Evolutionary conservation across 352 stramenopile species (phyloP).

Genomic region (Phytophthora vignae): DNA sequence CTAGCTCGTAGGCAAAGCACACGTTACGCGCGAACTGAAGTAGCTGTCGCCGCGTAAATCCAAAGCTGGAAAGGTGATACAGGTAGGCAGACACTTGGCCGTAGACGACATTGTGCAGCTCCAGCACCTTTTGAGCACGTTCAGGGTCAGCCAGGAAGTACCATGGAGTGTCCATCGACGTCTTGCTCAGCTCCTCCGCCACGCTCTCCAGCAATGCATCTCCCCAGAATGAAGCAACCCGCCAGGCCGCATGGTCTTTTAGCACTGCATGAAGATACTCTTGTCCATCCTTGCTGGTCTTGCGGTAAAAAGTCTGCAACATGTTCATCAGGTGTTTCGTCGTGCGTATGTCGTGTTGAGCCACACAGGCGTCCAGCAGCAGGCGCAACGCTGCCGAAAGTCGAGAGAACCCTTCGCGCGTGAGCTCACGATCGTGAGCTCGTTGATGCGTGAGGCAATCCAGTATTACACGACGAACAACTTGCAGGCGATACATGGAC

Average conservation of each 20-base stretch:
- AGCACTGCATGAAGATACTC: no score
- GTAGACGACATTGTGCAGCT: conserved; percentile 83
- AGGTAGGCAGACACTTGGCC: conserved; percentile 78
- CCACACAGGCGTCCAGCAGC: no score
- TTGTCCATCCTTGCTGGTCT: no score
- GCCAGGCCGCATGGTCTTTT: no score
- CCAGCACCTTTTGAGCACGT: conserved; percentile 73
- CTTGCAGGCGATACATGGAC: conserved; percentile 71
- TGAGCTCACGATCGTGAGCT: conserved; percentile 62
- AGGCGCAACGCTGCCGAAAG: no score
- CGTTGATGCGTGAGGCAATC: conserved; percentile 77
- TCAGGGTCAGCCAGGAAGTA: conserved; percentile 67
- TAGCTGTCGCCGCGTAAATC: conserved; percentile 67
- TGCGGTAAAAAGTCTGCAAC: no score
- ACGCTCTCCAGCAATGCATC: conserved; percentile 76
- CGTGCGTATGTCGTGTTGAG: no score
- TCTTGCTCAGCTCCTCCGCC: conserved; percentile 82
- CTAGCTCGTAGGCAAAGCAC: no score
- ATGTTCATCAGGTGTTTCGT: no score
- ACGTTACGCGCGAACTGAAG: no score
- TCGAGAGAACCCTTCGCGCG: no score
- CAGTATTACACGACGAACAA: conserved; percentile 76
- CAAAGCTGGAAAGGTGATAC: conserved; percentile 81
- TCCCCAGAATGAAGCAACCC: no score
- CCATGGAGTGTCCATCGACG: conserved; percentile 68